A percentile compares a stretch with the other conserved stretches of the same genome.
Evolutionary conservation across 495 filamentous ascomycete species (phyloP).

Genomic region (Antarctomyces pellizariae): DNA sequence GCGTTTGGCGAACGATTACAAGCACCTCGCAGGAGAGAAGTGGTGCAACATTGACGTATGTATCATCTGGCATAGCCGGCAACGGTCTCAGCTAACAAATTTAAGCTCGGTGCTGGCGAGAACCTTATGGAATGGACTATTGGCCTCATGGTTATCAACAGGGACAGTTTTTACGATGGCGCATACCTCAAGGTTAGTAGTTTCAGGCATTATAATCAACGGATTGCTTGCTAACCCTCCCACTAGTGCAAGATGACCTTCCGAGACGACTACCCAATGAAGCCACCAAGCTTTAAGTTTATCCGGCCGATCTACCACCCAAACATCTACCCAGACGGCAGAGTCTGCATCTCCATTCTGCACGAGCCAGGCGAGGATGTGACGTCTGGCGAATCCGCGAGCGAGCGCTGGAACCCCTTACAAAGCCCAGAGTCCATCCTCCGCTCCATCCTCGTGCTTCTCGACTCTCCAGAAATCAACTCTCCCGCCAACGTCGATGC

Average conservation of each 20-base stretch:
- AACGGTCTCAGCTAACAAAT: slow-evolving; percentile 1
- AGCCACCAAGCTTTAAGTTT: slow-evolving; percentile 85
- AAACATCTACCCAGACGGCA: slow-evolving; percentile 79
- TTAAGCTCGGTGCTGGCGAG: slow-evolving; percentile 21
- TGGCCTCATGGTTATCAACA: slow-evolving; percentile 76
- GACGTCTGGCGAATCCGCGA: slow-evolving; percentile 70
- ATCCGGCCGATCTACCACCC: slow-evolving; percentile 64
- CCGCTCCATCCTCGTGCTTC: slow-evolving; percentile 74
- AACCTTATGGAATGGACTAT: slow-evolving; percentile 74
- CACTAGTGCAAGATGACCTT: slow-evolving; percentile 70
- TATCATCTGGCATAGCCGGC: slow-evolving; percentile 3
- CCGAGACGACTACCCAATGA: slow-evolving; percentile 70
- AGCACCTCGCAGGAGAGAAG: slow-evolving; percentile 57
- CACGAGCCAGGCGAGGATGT: slow-evolving; percentile 79
- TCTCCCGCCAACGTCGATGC: slow-evolving; percentile 94
- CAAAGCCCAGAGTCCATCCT: slow-evolving; percentile 88
- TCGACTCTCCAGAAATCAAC: slow-evolving; percentile 81
- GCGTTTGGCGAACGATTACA: slow-evolving; percentile 77
- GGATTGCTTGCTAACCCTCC: no score
- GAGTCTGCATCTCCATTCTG: slow-evolving; percentile 88
- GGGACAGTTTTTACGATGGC: slow-evolving; percentile 74
- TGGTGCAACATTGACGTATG: slow-evolving; percentile 80
- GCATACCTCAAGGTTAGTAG: slow-evolving; percentile 55
- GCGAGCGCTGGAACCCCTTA: slow-evolving; percentile 79
- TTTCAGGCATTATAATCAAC: slow-evolving; percentile 1